A percentile compares a stretch with the other conserved stretches of the same genome.
phyloP scores from a whole-genome alignment of 192 early-diverging fungal genomes.

The Rhizophagus clarus region DNA sequence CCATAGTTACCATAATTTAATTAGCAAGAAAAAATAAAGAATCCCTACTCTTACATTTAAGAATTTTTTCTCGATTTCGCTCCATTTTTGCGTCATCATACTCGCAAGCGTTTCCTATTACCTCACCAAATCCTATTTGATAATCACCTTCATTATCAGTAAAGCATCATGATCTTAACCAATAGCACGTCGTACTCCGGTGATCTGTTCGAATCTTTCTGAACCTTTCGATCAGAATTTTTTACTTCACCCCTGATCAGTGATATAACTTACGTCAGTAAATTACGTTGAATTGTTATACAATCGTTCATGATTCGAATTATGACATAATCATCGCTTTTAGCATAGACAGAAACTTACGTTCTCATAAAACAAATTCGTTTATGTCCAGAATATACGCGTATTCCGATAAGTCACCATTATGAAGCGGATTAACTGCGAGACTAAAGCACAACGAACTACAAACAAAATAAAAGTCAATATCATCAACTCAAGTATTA shows the following conservation, averaged over 20 bases:
- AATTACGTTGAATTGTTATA: too few relatives aligned
- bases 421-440: conserved; percentile 7
- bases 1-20: background rate
- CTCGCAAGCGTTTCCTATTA: background rate
- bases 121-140: conserved; percentile 17
- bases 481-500: conserved; percentile 12
- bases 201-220: background rate
- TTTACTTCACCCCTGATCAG: background rate
- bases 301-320: too few relatives aligned
- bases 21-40: conserved; percentile 19
- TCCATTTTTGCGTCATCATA: conserved; percentile 14
- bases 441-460: conserved; percentile 19
- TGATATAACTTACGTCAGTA: background rate
- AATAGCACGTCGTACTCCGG: background rate
- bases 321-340: too few relatives aligned
- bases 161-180: background rate
- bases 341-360: background rate
- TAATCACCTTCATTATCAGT: conserved; percentile 3
- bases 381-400: background rate
- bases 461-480: conserved; percentile 7
- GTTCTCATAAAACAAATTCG: background rate
- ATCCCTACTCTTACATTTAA: conserved; percentile 14
- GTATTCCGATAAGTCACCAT: background rate
- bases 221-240: background rate
- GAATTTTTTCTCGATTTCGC: background rate